Conservation (phyloP, 2,329 filamentous ascomycete species). For the Rhynchosporium secalis region DNA sequence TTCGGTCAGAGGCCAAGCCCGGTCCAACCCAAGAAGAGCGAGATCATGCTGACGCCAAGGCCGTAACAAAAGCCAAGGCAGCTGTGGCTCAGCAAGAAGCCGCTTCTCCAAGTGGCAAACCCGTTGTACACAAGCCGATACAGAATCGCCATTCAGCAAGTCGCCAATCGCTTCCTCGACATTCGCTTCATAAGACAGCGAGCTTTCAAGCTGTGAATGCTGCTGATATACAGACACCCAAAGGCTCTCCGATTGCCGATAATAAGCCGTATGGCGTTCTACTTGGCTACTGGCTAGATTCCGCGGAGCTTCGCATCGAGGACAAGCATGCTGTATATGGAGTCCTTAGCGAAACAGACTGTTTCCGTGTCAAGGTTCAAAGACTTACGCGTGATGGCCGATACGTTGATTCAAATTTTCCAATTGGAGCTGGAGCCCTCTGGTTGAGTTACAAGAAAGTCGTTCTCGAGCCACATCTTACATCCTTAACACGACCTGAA, state of each 20-base stretch:
- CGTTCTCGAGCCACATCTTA: slow-evolving; percentile 56
- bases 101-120: slow-evolving; percentile 26
- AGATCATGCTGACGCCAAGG: slow-evolving; percentile 28
- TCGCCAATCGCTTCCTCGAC: slow-evolving; percentile 33
- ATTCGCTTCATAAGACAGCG: slow-evolving; percentile 32
- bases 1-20: slow-evolving; percentile 45
- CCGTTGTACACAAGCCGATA: slow-evolving; percentile 29
- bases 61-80: slow-evolving; percentile 34
- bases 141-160: slow-evolving; percentile 23
- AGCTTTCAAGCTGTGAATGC: slow-evolving; percentile 36
- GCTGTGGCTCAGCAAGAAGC: slow-evolving; percentile 29
- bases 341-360: slow-evolving; percentile 62
- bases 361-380: slow-evolving; percentile 64
- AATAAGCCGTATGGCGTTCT: slow-evolving; percentile 40
- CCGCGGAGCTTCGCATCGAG: slow-evolving; percentile 46
- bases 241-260: slow-evolving; percentile 31
- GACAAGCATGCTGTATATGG: slow-evolving; percentile 64
- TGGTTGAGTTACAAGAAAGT: slow-evolving; percentile 66
- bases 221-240: slow-evolving; percentile 31
- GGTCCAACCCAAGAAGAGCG: slow-evolving; percentile 29
- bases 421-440: slow-evolving; percentile 57
- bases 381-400: slow-evolving; percentile 61
- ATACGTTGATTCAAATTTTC: slow-evolving; percentile 59
- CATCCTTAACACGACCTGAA: slow-evolving; percentile 52
- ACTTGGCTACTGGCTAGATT: slow-evolving; percentile 60